Base-by-base conservation (phyloP, 257 asterid species). In the Gentiana macrophylla region DNA sequence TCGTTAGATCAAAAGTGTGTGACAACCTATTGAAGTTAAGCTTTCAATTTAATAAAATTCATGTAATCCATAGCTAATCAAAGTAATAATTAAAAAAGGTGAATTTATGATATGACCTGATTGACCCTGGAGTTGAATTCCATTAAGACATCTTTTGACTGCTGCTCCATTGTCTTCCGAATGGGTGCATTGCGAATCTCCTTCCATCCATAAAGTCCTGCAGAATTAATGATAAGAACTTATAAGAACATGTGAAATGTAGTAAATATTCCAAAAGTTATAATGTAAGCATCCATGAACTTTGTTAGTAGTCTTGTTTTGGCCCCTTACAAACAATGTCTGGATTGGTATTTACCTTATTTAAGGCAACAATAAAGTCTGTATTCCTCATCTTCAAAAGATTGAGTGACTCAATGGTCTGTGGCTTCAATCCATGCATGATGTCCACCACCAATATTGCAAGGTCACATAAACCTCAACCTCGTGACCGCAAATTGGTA, bases 351-450 rank as follows among this genome's bases (percentile, higher is more conserved):
- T 80, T 70, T 74, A 87, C 99, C 88, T 92, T 92, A 71, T 92
- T 92, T 83, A 92, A 68, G 60, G 99, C 97, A 62, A 92, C 76
- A 57, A 88, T 79, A 65, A 92, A 92, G 36, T 88, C 87, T 10
- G 97, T 92, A 74, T 88, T 74, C 77, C 97, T 79, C 97, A 80
- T 83, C 80, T 73, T 86, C 74, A 92, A 70, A 61, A 92, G 97
- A 84, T 86, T 82, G 63, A 92, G 94, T 2, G 97, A 89, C 52
- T 89, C 99, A 34, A 92, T 86, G 12, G 99, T 92, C 69, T 92
- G 99, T n/a, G 84, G 97, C 69, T 92, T 97, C 77, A 89, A 68
- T 10, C 97, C 97, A 70, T 92, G 99, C 96, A 89, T 92, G 65
- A 92, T 88, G 72, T 92, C 99, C 45, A 92, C 95, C 37, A 89